Evolutionary conservation across 1,139 yeast genomes (phyloP), one percentile per base, ranked within the genome.

Genomic region (Barnettozyma hawaiiensis): DNA sequence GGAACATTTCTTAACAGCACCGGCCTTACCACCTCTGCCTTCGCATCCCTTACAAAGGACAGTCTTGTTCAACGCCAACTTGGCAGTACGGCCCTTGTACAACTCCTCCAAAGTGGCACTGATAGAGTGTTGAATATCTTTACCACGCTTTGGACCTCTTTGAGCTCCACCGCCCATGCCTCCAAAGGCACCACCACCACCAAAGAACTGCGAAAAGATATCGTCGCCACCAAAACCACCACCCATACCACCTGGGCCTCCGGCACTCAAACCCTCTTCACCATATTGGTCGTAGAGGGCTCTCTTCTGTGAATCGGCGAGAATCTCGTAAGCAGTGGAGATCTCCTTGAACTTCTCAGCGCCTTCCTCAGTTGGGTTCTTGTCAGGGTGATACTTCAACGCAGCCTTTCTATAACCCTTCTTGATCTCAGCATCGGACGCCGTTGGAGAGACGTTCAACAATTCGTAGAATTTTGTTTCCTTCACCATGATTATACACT

Each of bases 1-100:
- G 45, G 81, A 55, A 81, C 99, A 92, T 60, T 81, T 80, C 73
- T 84, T 85, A 55, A 90, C 95, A 48, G 87, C 75, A 48, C 95
- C 95, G 55, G 81, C 87, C 63, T 87, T 87, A 69, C 98, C 98
- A 65, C 99, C 99, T 60, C 81, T 81, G 59, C 98, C 99, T 45
- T 86, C 84, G 74, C 99, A 92, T 39, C 76, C 61, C 61, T 78
- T 76, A 78, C 99, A 92, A 57, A 89, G 68, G 43, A 90, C 76
- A 45, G 96, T 90, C 72, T 89, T 89, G 70, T 90, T 90, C 53
- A 92, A 75, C 6, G 97, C 96, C 68, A 92, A 76, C 70, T 92
- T 92, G 48, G 97, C 81, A 39, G 89, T 82, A 71, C 92, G 85
- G 53, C 99, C 99, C 69, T 86, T 89, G 77, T 82, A 94, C 54